These are phyloP conservation scores for Arctium lappa DNA, from an alignment of 129 eudicot genomes.

Conservation along the genomic window DNA sequence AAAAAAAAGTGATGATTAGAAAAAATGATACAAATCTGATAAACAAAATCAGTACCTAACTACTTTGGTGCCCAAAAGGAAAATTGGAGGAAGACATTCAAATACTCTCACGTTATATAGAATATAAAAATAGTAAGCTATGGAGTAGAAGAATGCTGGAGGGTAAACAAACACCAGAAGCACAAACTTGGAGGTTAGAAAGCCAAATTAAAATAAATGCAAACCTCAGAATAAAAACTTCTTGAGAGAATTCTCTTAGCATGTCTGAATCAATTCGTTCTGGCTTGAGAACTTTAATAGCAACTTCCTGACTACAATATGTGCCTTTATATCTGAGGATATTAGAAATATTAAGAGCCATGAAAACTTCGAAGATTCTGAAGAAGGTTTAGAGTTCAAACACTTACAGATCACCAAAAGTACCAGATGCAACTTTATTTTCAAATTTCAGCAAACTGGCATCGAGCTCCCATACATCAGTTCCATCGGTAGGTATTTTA, in stretches of 20 bases:
- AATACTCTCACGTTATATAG: background rate
- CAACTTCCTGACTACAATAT: conserved; percentile 78
- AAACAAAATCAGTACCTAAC: background rate
- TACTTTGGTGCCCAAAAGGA: background rate
- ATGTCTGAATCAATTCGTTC: conserved; percentile 58
- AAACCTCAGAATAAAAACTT: conserved; percentile 78
- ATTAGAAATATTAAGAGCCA: conserved; percentile 8
- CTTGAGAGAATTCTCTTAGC: conserved; percentile 77
- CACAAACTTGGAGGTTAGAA: conserved; percentile 12
- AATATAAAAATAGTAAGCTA: background rate
- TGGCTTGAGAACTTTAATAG: conserved; percentile 79
- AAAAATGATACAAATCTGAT: background rate
- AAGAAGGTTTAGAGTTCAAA: background rate
- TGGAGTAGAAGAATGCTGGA: background rate
- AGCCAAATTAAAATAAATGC: background rate
- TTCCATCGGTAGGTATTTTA: conserved; percentile 63
- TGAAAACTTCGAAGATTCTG: background rate
- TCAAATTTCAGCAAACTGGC: conserved; percentile 49
- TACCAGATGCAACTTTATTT: conserved; percentile 67
- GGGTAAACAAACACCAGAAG: conserved; percentile 7
- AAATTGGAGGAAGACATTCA: background rate
- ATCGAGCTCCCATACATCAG: conserved; percentile 81
- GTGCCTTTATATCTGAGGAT: conserved; percentile 65
- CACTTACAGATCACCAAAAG: conserved; percentile 81
- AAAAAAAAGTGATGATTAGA: background rate